A percentile compares a stretch with the other conserved stretches of the same genome.
Conservation (phyloP, 75 land plant species). For the Cunninghamia lanceolata region DNA sequence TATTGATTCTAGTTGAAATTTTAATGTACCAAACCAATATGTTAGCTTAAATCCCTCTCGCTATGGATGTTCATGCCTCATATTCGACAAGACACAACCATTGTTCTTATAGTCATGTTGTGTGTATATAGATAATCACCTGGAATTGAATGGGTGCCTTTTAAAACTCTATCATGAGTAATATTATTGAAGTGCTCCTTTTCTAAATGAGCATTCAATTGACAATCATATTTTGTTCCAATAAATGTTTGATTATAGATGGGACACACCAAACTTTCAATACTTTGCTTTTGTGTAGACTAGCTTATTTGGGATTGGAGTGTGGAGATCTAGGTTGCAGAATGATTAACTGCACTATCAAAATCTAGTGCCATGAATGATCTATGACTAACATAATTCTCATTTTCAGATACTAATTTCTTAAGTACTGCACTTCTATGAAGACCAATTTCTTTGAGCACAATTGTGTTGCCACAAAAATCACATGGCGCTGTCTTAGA, state of each 20-base stretch:
- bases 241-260: not conserved
- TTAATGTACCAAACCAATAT: conserved; percentile 10
- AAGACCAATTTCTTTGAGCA: conserved; percentile 94
- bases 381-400: not conserved
- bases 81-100: conserved; percentile 7
- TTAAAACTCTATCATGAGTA: not conserved
- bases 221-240: not conserved
- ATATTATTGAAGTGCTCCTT: conserved; percentile 1
- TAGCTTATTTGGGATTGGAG: not conserved
- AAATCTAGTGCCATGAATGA: not conserved
- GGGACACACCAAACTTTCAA: conserved; percentile 1
- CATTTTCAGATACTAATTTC: conserved; percentile 14
- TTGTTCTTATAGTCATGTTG: not conserved
- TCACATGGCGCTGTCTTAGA: conserved; percentile 92
- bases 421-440: conserved; percentile 83
- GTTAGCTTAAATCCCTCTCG: conserved; percentile 6
- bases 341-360: not conserved
- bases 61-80: conserved; percentile 7
- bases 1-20: not conserved
- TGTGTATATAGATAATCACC: not conserved
- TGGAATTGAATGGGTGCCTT: not conserved
- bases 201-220: conserved; percentile 3
- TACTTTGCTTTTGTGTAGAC: not conserved
- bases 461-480: conserved; percentile 76
- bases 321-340: not conserved